Base-by-base conservation (phyloP, 1,284 basidiomycete genomes). In the Pisolithus thermaeus region DNA sequence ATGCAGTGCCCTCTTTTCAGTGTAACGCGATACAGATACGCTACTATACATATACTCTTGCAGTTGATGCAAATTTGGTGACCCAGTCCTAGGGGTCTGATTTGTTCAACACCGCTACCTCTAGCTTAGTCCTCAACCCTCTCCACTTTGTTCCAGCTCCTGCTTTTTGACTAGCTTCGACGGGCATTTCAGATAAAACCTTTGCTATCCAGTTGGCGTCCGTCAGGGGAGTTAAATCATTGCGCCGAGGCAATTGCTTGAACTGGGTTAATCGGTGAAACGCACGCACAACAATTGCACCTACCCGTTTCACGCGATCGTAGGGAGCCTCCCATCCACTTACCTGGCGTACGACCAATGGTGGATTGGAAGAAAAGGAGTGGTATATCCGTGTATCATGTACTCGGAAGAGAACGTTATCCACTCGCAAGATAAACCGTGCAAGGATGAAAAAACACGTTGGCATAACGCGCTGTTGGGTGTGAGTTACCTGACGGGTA, bases 351-450 rank as follows among this genome's bases (percentile, higher is more conserved):
- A 97, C 78, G 38, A 98, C 67, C 18, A 81, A 61, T 0, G 83
- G 79, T 7, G 80, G 77, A 22, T 62, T 54, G 3, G 80, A 81
- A 0, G 72, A 47, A 58, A 98, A 94, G 1, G 87, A 84, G 64
- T 95, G 90, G 63, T 92, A 99, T 56, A 97, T 73, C 38, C 97
- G 78, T 0, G 94, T 95, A 61, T 99, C 97, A 60, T 83, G 87
- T 37, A 86, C 81, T 39, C 97, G 80, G 72, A 99, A 99, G 39
- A 98, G 79, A 40, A 99, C 97, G 52, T 90, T 82, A 68, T 99
- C 97, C 45, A 99, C 94, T 20, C 97, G 83, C 4, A 99, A 76
- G n/a, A 91, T 93, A 68, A 97, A 92, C 7, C 97, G 81, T 1
- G 86, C 80, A 8, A 99, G 81, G 56, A 98, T 83, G 69, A 98